These are phyloP conservation scores for Erucastrum elatum DNA, from an alignment of 345 rosid species.

Conservation along the genomic window DNA sequence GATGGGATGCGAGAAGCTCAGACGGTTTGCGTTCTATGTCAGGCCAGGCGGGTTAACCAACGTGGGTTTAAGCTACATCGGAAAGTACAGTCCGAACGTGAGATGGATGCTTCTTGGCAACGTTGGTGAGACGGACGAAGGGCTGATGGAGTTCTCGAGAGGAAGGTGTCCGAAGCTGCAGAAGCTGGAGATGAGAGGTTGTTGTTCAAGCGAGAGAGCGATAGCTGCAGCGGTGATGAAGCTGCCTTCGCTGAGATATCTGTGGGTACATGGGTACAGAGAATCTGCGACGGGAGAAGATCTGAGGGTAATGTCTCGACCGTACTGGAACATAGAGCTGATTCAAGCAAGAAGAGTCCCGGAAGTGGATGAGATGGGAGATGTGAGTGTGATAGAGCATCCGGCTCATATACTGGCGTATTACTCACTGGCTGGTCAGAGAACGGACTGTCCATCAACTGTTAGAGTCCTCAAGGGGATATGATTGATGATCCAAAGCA, in stretches of 20 bases:
- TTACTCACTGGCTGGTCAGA: conserved; percentile 86
- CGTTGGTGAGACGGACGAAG: conserved; percentile 79
- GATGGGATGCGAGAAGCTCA: conserved; percentile 76
- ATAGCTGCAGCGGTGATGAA: conserved; percentile 63
- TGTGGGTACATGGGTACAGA: conserved; percentile 96
- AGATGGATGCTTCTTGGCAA: conserved; percentile 52
- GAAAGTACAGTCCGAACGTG: conserved; percentile 68
- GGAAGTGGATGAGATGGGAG: conserved; percentile 35
- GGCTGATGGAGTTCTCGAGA: conserved; percentile 69
- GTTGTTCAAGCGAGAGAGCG: conserved; percentile 80
- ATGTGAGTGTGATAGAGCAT: conserved; percentile 45
- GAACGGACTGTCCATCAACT: conserved; percentile 76
- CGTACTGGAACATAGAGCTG: conserved; percentile 93
- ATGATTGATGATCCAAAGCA: conserved; percentile 22
- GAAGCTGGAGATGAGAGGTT: conserved; percentile 92
- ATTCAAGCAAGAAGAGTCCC: conserved; percentile 58
- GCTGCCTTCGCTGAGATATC: conserved; percentile 73
- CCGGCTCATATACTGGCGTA: conserved; percentile 93
- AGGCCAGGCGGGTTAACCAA: conserved; percentile 83
- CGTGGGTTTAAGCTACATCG: conserved; percentile 76
- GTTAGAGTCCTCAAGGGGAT: conserved; percentile 46
- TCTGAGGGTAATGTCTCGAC: conserved; percentile 76
- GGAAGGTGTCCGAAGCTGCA: conserved; percentile 49
- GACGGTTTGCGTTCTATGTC: conserved; percentile 79
- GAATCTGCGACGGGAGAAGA: conserved; percentile 53